Evolutionary conservation across 1,284 basidiomycete species (phyloP).

Genomic region (Ganoderma multipileum): DNA sequence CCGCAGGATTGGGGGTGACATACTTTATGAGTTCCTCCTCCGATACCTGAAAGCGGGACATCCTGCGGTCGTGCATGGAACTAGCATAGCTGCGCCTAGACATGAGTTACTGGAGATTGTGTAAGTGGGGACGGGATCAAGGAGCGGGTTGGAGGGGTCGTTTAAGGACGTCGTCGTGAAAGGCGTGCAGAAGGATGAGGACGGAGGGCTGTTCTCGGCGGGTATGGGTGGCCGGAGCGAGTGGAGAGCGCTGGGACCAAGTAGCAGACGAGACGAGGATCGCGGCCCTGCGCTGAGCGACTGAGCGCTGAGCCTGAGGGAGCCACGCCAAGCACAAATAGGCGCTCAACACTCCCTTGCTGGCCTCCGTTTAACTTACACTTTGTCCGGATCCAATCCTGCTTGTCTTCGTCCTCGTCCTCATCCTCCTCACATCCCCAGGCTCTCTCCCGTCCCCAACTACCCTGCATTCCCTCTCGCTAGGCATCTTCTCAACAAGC

Average conservation of each 20-base stretch:
- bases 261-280: not conserved
- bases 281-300: too few species aligned
- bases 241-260: not conserved
- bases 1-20: conserved; percentile 37
- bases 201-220: not conserved
- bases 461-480: not conserved
- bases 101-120: conserved; percentile 41
- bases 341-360: not conserved
- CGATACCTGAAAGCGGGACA: conserved; percentile 76
- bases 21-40: conserved; percentile 87
- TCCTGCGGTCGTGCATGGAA: conserved; percentile 66
- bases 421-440: not conserved
- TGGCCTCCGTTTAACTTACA: not conserved
- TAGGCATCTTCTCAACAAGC: not conserved
- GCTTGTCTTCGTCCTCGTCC: not conserved
- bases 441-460: not conserved
- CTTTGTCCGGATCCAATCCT: too few species aligned
- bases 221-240: not conserved
- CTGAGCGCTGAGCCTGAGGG: too few species aligned
- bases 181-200: conserved; percentile 5
- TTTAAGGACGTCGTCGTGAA: conserved; percentile 5
- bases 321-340: not conserved
- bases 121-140: not conserved
- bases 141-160: not conserved
- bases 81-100: conserved; percentile 77